Evolutionary conservation across 1,284 basidiomycete species (phyloP).

Genomic region (Malassezia caprae): DNA sequence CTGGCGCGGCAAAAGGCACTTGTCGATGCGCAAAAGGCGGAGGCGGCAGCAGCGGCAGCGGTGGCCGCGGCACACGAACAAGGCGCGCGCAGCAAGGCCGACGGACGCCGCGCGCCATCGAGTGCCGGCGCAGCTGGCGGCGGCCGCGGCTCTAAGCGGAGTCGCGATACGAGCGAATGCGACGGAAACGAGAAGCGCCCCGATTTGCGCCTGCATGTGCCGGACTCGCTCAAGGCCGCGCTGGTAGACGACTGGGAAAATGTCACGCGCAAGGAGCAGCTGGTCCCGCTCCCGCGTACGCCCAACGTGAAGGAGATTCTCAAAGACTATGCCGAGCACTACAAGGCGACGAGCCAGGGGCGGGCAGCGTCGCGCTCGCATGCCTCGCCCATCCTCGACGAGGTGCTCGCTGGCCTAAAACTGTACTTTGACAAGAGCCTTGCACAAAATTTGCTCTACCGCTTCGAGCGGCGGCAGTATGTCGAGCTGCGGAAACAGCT

Average conservation of each 20-base stretch:
- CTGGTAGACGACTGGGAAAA: slow-evolving; percentile 97
- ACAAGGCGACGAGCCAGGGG: slow-evolving; percentile 11
- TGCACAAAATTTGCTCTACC: slow-evolving; percentile 81
- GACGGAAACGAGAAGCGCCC: slow-evolving; percentile 60
- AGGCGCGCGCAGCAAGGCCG: neutral
- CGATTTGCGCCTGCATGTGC: slow-evolving; percentile 81
- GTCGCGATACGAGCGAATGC: slow-evolving; percentile 45
- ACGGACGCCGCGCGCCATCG: slow-evolving; percentile 23
- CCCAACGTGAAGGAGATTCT: slow-evolving; percentile 73
- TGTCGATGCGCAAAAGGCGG: slow-evolving; percentile 42
- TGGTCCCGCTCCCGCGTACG: slow-evolving; percentile 71
- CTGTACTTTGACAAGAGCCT: slow-evolving; percentile 87
- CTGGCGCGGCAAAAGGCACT: slow-evolving; percentile 62
- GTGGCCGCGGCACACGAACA: slow-evolving; percentile 9
- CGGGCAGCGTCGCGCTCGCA: slow-evolving; percentile 7
- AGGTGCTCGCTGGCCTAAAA: slow-evolving; percentile 76
- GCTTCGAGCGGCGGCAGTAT: slow-evolving; percentile 87
- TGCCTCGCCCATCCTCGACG: slow-evolving; percentile 57
- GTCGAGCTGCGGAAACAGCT: slow-evolving; percentile 68
- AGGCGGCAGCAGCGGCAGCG: slow-evolving; percentile 28
- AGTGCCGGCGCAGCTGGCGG: slow-evolving; percentile 14
- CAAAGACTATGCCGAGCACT: slow-evolving; percentile 57
- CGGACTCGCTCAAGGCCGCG: slow-evolving; percentile 74
- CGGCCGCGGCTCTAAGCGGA: slow-evolving; percentile 18
- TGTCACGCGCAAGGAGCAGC: slow-evolving; percentile 83